A percentile compares a stretch with the other conserved stretches of the same genome.
phyloP scores from a whole-genome alignment of 352 stramenopile genomes.

The Peronospora belbahrii region DNA sequence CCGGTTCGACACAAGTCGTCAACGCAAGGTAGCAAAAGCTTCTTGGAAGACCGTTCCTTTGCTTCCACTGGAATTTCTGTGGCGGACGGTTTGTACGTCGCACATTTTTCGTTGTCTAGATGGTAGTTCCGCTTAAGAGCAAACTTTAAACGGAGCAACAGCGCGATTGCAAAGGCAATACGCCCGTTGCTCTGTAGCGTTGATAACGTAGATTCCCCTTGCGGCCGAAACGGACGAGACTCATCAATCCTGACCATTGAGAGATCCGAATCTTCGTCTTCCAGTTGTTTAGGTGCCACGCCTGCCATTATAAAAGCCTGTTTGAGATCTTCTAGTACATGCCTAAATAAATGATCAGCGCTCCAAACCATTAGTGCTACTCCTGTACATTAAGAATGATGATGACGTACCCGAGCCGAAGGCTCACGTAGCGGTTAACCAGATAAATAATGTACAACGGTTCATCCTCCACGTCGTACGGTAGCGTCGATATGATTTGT shows the following conservation, averaged over 20 bases:
- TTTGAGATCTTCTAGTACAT: constrained; percentile 45
- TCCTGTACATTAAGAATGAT: constrained; percentile 2
- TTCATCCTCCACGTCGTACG: constrained; percentile 78
- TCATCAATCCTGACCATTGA: constrained; percentile 31
- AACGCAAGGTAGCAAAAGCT: constrained; percentile 22
- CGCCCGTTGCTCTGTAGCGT: constrained; percentile 13
- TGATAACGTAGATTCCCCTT: constrained; percentile 5
- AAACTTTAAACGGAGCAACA: constrained; percentile 72
- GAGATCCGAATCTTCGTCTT: constrained; percentile 47
- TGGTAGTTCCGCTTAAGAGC: constrained; percentile 58
- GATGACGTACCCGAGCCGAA: constrained; percentile 64
- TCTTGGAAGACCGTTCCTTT: constrained; percentile 21
- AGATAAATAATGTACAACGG: constrained; percentile 83
- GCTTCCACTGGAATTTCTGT: constrained; percentile 19
- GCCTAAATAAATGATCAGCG: constrained; percentile 25
- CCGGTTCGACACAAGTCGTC: constrained; percentile 30
- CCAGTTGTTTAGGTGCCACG: constrained; percentile 26
- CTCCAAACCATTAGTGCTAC: neutral
- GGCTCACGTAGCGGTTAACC: constrained; percentile 74
- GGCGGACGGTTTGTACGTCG: constrained; percentile 63
- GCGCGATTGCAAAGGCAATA: constrained; percentile 47
- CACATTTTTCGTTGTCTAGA: constrained; percentile 72
- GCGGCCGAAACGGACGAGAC: constrained; percentile 13
- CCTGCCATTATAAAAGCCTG: constrained; percentile 36
- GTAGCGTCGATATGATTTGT: constrained; percentile 56